Conservation (phyloP, 352 stramenopile genomes). For the Aphanomyces astaci region DNA sequence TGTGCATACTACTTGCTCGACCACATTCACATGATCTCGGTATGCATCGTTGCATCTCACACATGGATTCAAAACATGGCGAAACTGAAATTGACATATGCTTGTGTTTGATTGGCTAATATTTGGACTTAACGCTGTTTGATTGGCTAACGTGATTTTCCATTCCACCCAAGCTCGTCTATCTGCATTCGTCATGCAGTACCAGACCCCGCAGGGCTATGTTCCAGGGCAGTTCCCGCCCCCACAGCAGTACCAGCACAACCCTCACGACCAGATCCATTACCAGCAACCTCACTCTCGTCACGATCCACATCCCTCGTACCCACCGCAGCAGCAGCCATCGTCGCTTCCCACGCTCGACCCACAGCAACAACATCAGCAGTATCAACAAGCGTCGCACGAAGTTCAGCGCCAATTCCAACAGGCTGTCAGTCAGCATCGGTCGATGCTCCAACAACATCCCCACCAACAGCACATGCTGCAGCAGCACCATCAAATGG, state of each 20-base stretch:
- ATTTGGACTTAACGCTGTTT: neutral
- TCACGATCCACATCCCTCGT: neutral
- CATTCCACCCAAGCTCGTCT: no score
- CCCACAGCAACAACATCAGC: neutral
- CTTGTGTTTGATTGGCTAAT: neutral
- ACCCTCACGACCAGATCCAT: neutral
- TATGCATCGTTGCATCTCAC: no score
- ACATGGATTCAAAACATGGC: neutral
- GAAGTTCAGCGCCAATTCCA: neutral
- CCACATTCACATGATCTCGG: no score
- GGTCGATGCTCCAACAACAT: neutral
- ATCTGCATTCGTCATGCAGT: neutral
- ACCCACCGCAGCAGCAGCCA: neutral
- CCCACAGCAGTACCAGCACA: neutral
- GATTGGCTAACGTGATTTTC: conserved; percentile 6
- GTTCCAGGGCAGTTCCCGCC: neutral
- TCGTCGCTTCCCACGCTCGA: neutral
- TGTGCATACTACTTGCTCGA: no score
- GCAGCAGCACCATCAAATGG: neutral
- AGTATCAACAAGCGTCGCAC: neutral
- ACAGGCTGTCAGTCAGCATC: neutral
- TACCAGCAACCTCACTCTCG: neutral
- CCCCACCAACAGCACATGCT: neutral
- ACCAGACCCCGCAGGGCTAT: neutral
- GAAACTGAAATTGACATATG: neutral